These are phyloP conservation scores for Komagataella phaffii DNA, from an alignment of 805 yeast genomes.

Conservation along the genomic window DNA sequence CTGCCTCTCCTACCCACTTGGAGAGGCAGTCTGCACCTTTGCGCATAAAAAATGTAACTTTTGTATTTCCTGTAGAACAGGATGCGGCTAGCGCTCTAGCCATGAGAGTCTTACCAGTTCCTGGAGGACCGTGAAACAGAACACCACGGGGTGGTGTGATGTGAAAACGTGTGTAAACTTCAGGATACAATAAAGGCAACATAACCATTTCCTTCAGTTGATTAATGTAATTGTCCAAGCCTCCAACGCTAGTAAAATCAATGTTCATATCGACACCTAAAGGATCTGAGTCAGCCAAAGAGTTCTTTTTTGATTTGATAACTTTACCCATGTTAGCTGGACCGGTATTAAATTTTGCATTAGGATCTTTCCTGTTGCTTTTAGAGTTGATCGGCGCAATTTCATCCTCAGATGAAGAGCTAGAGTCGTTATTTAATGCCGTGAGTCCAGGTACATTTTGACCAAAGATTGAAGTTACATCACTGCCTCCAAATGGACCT, in stretches of 20 bases:
- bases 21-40: conserved; percentile 96
- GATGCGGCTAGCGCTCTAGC: conserved; percentile 96
- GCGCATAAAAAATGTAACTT: conserved; percentile 93
- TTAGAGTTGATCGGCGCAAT: conserved; percentile 17
- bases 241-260: conserved; percentile 77
- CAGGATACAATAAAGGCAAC: conserved; percentile 85
- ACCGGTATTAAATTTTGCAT: conserved; percentile 1
- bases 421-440: conserved; percentile 25
- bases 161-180: conserved; percentile 75
- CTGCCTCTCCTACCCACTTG: conserved; percentile 99
- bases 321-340: conserved; percentile 4
- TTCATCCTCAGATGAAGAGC: conserved; percentile 34
- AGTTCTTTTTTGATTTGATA: conserved; percentile 31
- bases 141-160: conserved; percentile 98
- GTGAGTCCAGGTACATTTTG: conserved; percentile 38
- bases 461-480: conserved; percentile 75
- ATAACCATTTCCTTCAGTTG: conserved; percentile 97
- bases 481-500: conserved; percentile 97
- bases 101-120: conserved; percentile 97
- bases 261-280: conserved; percentile 59
- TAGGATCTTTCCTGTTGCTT: not conserved
- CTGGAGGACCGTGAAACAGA: conserved; percentile 96
- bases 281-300: conserved; percentile 83
- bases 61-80: conserved; percentile 71
- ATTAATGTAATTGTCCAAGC: conserved; percentile 78